phyloP scores from a whole-genome alignment of 257 asterid species.

The Schizonepeta tenuifolia region DNA sequence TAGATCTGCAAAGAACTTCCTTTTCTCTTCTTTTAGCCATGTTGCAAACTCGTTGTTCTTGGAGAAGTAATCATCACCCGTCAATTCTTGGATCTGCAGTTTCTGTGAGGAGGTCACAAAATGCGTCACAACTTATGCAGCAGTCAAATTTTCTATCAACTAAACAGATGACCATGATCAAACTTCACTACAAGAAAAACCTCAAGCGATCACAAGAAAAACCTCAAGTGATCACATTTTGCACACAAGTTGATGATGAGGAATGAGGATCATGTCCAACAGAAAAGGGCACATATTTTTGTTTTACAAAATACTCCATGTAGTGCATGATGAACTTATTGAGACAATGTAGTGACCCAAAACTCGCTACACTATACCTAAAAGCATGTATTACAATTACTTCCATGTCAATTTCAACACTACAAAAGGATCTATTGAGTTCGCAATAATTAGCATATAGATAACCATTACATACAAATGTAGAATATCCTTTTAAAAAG shows the following conservation, averaged over 20 bases:
- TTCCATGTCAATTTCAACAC: not conserved
- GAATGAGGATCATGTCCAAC: not conserved
- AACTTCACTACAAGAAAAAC: not conserved
- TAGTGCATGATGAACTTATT: not conserved
- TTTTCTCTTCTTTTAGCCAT: constrained; percentile 87
- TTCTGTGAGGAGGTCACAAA: constrained; percentile 48
- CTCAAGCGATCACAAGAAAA: not conserved
- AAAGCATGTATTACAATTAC: no score
- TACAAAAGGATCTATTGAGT: not conserved
- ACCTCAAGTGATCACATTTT: not conserved
- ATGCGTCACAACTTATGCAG: not conserved
- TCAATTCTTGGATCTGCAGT: constrained; percentile 59
- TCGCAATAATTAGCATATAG: not conserved
- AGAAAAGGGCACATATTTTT: not conserved
- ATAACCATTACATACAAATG: not conserved
- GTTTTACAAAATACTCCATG: not conserved
- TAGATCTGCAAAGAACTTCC: constrained; percentile 70
- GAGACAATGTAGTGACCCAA: not conserved
- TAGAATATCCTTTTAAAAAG: not conserved
- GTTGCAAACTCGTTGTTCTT: constrained; percentile 86
- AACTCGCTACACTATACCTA: no score
- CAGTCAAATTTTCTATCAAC: not conserved
- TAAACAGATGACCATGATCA: not conserved
- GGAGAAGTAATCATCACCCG: constrained; percentile 82
- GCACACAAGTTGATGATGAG: constrained; percentile 12